Base-by-base conservation (phyloP, 2,329 filamentous ascomycete species). In the Bipolaris oryzae region DNA sequence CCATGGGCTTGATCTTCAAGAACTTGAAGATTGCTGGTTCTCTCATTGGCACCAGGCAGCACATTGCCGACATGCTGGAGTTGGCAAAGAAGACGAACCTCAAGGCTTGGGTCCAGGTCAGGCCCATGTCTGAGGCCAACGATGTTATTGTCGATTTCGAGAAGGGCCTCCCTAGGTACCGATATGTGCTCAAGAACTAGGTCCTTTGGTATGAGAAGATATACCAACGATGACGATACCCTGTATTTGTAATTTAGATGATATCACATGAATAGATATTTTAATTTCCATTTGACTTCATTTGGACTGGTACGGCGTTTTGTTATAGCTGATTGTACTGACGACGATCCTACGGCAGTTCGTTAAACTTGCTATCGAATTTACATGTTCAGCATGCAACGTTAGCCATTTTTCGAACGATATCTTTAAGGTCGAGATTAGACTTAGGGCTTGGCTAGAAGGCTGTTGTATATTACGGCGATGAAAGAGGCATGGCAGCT, bases 21-120 rank as follows among this genome's bases (percentile, higher is more conserved):
- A 87, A 85, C 11, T 74, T 86, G 16, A 85, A 82, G 15, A 80
- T 94, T 2, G 81, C 85, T 57, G 87, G 87, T 13, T 88, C 84
- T 75, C 81, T 89, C 0, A 84, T 84, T 25, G 88, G 87, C 0
- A 82, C 89, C 48, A 82, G 87, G 2, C 77, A 85, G 28, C 85
- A 90, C 55, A 81, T 82, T 52, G 83, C 86, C 63, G 87, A 76
- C 21, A 81, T 80, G 79, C 65, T 80, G 33, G 72, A 79, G 21
- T 75, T 80, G 60, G 77, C 75, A 1, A 77, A 73, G 38, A 66
- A 70, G 41, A 73, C 78, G 38, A 61, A 71, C 35, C 71, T 80
- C 55, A 71, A 77, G 61, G 76, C 78, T n/a, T 76, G 76, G 72
- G 60, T 78, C 3, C 71, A 80, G 60, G 69, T 70, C 21, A 78